phyloP scores from a whole-genome alignment of 1,284 basidiomycete species.

The Athelia psychrophila region DNA sequence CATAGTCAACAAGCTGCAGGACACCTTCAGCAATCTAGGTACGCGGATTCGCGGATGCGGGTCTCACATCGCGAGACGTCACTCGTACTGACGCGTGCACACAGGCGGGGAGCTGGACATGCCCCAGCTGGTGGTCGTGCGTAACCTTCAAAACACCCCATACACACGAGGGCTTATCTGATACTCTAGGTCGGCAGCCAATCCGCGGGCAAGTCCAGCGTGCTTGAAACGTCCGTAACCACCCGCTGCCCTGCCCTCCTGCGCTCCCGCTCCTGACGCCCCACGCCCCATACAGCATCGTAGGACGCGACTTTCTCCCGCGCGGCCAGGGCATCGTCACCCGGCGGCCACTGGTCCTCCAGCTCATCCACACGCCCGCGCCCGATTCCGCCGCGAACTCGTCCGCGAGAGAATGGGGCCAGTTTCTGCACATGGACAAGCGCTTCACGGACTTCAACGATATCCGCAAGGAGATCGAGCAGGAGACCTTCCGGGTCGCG shows the following conservation, averaged over 20 bases:
- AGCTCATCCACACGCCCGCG: slow-evolving; percentile 87
- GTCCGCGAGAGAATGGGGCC: slow-evolving; percentile 85
- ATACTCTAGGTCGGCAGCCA: slow-evolving; percentile 74
- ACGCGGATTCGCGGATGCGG: no score
- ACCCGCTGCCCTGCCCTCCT: slow-evolving; percentile 7
- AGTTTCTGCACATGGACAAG: slow-evolving; percentile 96
- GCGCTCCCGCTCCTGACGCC: slow-evolving; percentile 7
- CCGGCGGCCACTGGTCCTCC: slow-evolving; percentile 90
- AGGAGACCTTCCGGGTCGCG: slow-evolving; percentile 96
- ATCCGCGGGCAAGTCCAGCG: slow-evolving; percentile 84
- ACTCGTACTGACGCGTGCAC: slow-evolving; percentile 7
- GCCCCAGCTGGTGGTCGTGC: slow-evolving; percentile 80
- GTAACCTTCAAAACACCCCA: slow-evolving; percentile 22
- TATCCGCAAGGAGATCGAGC: slow-evolving; percentile 95
- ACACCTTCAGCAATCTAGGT: slow-evolving; percentile 83
- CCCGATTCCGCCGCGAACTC: slow-evolving; percentile 42
- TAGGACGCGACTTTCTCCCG: slow-evolving; percentile 94
- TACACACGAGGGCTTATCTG: slow-evolving; percentile 1
- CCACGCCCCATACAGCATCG: slow-evolving; percentile 57
- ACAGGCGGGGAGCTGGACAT: slow-evolving; percentile 83
- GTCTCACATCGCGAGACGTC: slow-evolving; percentile 5
- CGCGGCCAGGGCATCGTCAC: slow-evolving; percentile 95
- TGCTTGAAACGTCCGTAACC: slow-evolving; percentile 73
- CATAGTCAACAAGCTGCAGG: slow-evolving; percentile 95
- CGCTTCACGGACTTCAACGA: slow-evolving; percentile 95